These are phyloP conservation scores for Phalaenopsis equestris DNA, from an alignment of 106 monocot genomes.

Conservation along the genomic window DNA sequence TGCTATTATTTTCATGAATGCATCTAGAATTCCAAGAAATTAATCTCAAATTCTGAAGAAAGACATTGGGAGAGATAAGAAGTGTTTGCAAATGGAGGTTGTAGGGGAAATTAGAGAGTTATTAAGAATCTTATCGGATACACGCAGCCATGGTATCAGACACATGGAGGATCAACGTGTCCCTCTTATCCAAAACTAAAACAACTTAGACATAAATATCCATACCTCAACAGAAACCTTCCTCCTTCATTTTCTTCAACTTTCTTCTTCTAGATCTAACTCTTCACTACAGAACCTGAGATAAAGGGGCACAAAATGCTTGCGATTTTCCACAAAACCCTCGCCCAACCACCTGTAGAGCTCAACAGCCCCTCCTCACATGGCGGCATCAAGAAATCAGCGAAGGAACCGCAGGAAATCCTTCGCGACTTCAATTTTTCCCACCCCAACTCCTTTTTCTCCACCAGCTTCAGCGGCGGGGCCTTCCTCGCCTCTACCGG, in stretches of 20 bases:
- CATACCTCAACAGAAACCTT: too few relatives aligned
- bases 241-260: neutral
- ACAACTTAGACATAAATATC: neutral
- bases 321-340: conserved; percentile 60
- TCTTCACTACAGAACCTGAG: neutral
- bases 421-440: conserved; percentile 40
- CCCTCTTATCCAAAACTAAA: neutral
- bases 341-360: conserved; percentile 80
- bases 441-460: conserved; percentile 37
- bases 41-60: too few relatives aligned
- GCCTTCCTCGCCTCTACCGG: conserved; percentile 49
- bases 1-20: too few relatives aligned
- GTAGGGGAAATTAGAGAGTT: too few relatives aligned
- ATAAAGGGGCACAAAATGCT: conserved; percentile 30
- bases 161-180: neutral
- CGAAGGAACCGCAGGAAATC: conserved; percentile 73
- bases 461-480: conserved; percentile 53
- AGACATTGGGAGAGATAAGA: too few relatives aligned
- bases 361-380: conserved; percentile 54
- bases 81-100: too few relatives aligned
- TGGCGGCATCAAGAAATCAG: neutral
- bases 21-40: too few relatives aligned
- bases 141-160: too few relatives aligned
- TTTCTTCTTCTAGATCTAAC: neutral
- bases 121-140: too few relatives aligned